Percentiles rank a stretch among this genome's conserved stretches.
These are phyloP conservation scores for Penicillium herquei DNA, from an alignment of 495 filamentous ascomycete species.

Conservation along the genomic window DNA sequence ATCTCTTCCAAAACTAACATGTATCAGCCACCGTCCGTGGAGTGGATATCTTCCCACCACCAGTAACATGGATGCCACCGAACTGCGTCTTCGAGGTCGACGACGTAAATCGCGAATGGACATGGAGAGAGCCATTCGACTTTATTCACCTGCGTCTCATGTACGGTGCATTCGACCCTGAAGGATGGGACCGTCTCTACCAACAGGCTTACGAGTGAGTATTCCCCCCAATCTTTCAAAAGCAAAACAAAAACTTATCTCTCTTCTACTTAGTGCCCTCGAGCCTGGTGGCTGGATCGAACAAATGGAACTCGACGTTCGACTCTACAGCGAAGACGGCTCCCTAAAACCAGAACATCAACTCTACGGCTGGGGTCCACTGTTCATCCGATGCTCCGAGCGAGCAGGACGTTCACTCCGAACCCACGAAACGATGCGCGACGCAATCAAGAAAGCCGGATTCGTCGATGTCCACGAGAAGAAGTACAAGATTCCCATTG, in stretches of 20 bases:
- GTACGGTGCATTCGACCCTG: conserved; percentile 13
- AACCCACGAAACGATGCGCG: conserved; percentile 19
- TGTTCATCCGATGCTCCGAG: conserved; percentile 21
- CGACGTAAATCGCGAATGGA: conserved; percentile 25
- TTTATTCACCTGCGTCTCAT: conserved; percentile 28
- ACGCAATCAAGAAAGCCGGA: conserved; percentile 11
- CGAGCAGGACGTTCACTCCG: conserved; percentile 13
- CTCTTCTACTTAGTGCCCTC: conserved; percentile 12
- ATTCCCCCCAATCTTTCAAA: neutral
- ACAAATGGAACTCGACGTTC: conserved; percentile 45
- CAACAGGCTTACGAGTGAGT: conserved; percentile 29
- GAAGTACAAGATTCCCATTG: conserved; percentile 59
- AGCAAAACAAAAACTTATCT: neutral
- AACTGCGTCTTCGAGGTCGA: conserved; percentile 30
- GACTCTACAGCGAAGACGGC: conserved; percentile 42
- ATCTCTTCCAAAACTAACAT: neutral
- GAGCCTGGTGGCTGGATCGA: conserved; percentile 55
- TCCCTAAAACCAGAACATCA: conserved; percentile 24
- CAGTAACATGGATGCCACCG: conserved; percentile 3
- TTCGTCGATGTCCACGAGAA: conserved; percentile 32
- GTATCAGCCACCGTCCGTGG: conserved; percentile 14
- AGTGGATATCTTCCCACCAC: conserved; percentile 21
- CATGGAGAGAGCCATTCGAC: conserved; percentile 26
- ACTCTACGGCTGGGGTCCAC: conserved; percentile 17
- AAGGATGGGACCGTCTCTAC: conserved; percentile 28